Evolutionary conservation across 208 protist species (phyloP), one percentile per base, ranked within the genome.

Genomic region (Leishmania turanica): DNA sequence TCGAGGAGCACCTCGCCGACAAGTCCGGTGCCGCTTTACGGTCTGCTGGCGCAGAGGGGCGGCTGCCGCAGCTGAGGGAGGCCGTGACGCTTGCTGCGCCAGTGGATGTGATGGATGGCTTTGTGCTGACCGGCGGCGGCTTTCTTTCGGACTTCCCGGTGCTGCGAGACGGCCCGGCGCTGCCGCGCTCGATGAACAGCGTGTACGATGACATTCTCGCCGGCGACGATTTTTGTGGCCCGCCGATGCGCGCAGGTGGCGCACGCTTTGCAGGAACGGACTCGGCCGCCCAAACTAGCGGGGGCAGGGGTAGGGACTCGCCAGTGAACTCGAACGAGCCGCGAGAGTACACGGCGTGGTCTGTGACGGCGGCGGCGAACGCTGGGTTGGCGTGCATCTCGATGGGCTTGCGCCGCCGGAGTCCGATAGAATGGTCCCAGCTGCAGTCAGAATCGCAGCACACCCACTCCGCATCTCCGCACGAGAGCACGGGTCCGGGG

Each of bases 131-230:
- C 19, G 91, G 91, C 0, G 91, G 91, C 2, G 91, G 89, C 4
- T 94, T 92, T 64, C 27, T 80, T 2, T 94, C 91, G 3, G 87
- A 88, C 56, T 94, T 89, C 66, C 88, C 91, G 6, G 81, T 94
- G 13, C 73, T 89, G n/a, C 75, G 79, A n/a, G 77, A 82, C n/a
- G 76, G 81, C 4, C 87, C 89, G 1, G 83, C 83, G 19, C 70
- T 82, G 58, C 82, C 84, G 53, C 84, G 84, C 4, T 83, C 75
- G 21, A 72, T 83, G 51, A 62, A 83, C 49, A 31, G 80, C 27
- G 79, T 84, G 21, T 86, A 87, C 77, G 79, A 85, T 54, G 65
- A 77, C 27, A 76, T 85, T 47, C 42, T 83, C 15, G 64, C 68
- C 6, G 78, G 75, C 0, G 76, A 81, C 31, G 68, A 42, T 24